A percentile compares a stretch with the other conserved stretches of the same genome.
Conservation (phyloP, 495 filamentous ascomycete species). For the Aspergillus wentii region DNA sequence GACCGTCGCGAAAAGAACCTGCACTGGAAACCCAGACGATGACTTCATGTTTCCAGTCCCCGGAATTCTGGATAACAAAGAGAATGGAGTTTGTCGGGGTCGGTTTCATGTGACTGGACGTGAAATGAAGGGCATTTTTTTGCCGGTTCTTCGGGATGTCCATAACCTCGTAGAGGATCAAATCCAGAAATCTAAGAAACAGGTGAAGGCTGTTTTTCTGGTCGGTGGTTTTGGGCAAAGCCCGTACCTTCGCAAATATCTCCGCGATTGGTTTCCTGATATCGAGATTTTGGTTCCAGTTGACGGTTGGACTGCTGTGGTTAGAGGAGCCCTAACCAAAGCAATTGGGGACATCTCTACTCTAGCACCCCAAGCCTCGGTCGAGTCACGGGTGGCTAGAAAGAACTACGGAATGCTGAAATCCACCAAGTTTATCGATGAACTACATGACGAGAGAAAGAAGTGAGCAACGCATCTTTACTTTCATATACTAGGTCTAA, state of each 20-base stretch:
- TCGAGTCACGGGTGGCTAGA: slow-evolving; percentile 30
- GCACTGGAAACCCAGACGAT: slow-evolving; percentile 8
- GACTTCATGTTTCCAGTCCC: slow-evolving; percentile 19
- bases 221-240: slow-evolving; percentile 69
- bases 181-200: slow-evolving; percentile 4
- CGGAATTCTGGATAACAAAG: slow-evolving; percentile 11
- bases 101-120: slow-evolving; percentile 9
- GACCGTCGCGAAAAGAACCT: slow-evolving; percentile 13
- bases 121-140: slow-evolving; percentile 17
- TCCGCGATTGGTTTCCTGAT: slow-evolving; percentile 11
- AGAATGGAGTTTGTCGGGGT: slow-evolving; percentile 13
- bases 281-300: slow-evolving; percentile 21
- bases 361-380: slow-evolving; percentile 11
- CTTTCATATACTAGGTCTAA: not conserved
- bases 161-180: slow-evolving; percentile 17
- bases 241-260: slow-evolving; percentile 46
- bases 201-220: slow-evolving; percentile 52
- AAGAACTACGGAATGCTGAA: slow-evolving; percentile 31
- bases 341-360: slow-evolving; percentile 20
- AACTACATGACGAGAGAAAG: slow-evolving; percentile 16
- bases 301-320: slow-evolving; percentile 38
- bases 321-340: slow-evolving; percentile 36
- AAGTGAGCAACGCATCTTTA: slow-evolving; percentile 10
- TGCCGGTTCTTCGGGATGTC: slow-evolving; percentile 13
- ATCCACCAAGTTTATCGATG: slow-evolving; percentile 5